Base-by-base conservation (phyloP, 345 rosid species). In the Pseudoturritis turrita region DNA sequence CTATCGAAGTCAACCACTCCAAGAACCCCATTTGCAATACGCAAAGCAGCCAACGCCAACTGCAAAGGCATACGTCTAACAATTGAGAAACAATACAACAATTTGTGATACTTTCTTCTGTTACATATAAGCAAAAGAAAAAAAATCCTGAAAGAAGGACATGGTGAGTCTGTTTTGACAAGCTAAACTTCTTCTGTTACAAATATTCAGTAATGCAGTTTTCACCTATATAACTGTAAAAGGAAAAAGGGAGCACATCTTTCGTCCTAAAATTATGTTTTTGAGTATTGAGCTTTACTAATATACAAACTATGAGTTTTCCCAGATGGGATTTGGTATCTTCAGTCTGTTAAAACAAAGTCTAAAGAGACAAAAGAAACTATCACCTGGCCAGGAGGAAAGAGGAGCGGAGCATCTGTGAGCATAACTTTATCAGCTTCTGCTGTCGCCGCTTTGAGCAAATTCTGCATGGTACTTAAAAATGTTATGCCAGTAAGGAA, bases 331-430 rank as follows among this genome's bases (percentile, higher is more conserved):
- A 8, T 22, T n/a, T 43, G 3, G 53, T 33, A 51, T 29, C 62
- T 49, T 31, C 53, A 55, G 12, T 36, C 12, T 52, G 33, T 40
- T 23, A 28, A 26, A 44, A 14, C 11, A 61, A 61, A 62, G n/a
- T 19, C 47, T 47, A 21, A 21, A 23, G 17, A 50, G 55, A 33
- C 36, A 28, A 54, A 45, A 15, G 13, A 59, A 62, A 76, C 33
- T 45, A 43, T 6, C 77, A 95, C 97, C 97, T 88, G 97, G 62
- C 96, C 99, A 17, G 97, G 99, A 66, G 99, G 84, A 76, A 84
- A 91, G 18, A 91, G 81, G 78, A 88, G 96, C 11, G 96, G 89
- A 65, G 96, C 96, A 81, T 95, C 97, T 59, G 99, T 91, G 59
- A 95, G 86, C 90, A 91, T 88, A 60, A 87, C 78, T 83, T 81